These are phyloP conservation scores for Plantago rigida DNA, from an alignment of 305 asterid species.

Conservation along the genomic window DNA sequence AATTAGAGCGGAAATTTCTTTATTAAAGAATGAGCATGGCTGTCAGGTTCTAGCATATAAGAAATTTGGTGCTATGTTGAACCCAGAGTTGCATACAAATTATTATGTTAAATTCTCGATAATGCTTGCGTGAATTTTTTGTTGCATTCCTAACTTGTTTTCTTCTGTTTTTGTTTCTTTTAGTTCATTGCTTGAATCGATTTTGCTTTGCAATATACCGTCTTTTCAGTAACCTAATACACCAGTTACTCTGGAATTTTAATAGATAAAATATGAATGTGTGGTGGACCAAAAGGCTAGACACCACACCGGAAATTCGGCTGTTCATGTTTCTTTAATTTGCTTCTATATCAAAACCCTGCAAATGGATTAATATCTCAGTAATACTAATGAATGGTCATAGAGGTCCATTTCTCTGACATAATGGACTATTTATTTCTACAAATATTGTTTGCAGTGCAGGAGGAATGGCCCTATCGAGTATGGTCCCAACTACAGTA, in stretches of 20 bases:
- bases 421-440: conserved; percentile 28
- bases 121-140: conserved; percentile 9
- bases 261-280: conserved; percentile 5
- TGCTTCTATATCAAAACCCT: background rate
- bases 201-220: too few species aligned
- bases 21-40: too few species aligned
- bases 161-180: background rate
- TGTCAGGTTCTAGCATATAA: too few species aligned
- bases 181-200: background rate
- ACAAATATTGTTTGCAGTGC: conserved; percentile 66
- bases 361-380: conserved; percentile 7
- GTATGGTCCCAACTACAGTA: conserved; percentile 91
- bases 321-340: background rate
- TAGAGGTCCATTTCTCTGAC: conserved; percentile 5
- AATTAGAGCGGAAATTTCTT: too few species aligned
- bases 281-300: conserved; percentile 9
- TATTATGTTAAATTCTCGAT: background rate
- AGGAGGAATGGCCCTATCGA: conserved; percentile 99
- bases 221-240: background rate
- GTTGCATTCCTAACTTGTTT: background rate
- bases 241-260: conserved; percentile 4
- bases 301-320: conserved; percentile 7
- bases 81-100: too few species aligned
- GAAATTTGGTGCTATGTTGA: too few species aligned
- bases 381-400: conserved; percentile 16